These are phyloP conservation scores for Cyclocybe aegerita DNA, from an alignment of 768 basidiomycete species.

Conservation along the genomic window DNA sequence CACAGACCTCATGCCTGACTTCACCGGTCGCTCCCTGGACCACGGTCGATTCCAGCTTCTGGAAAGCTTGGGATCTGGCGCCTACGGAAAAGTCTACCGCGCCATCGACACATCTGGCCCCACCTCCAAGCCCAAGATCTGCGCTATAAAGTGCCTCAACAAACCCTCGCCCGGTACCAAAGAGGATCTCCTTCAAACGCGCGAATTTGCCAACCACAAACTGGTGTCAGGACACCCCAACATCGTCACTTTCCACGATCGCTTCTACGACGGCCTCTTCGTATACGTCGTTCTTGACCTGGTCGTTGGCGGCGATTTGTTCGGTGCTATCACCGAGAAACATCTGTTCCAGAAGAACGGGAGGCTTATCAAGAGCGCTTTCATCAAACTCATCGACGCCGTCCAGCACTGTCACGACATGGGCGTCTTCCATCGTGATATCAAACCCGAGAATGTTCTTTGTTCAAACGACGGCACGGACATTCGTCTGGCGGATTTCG, in stretches of 20 bases:
- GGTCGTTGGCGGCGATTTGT: conserved; percentile 65
- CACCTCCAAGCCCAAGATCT: conserved; percentile 38
- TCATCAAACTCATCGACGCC: conserved; percentile 80
- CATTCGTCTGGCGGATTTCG: conserved; percentile 77
- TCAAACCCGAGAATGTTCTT: conserved; percentile 85
- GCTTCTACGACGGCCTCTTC: conserved; percentile 57
- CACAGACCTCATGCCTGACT: conserved; percentile 47
- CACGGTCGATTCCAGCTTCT: conserved; percentile 60
- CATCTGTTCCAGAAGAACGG: conserved; percentile 57
- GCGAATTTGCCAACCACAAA: conserved; percentile 66
- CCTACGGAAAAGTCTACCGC: conserved; percentile 77
- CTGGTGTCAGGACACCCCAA: conserved; percentile 54
- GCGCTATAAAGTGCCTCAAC: conserved; percentile 77
- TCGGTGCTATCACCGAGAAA: conserved; percentile 62
- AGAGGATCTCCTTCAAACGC: conserved; percentile 57
- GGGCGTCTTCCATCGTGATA: conserved; percentile 80
- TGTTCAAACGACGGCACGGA: conserved; percentile 50
- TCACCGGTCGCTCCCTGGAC: conserved; percentile 51
- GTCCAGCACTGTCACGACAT: conserved; percentile 71
- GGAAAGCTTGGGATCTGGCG: conserved; percentile 67
- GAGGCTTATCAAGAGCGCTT: conserved; percentile 61
- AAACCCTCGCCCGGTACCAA: conserved; percentile 53
- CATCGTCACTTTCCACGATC: conserved; percentile 68
- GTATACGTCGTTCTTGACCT: conserved; percentile 69
- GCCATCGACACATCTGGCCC: conserved; percentile 51